Percentiles rank a stretch among this genome's conserved stretches.
Evolutionary conservation across 148 eudicot species (phyloP).

Genomic region (Vaccinium corymbosum): DNA sequence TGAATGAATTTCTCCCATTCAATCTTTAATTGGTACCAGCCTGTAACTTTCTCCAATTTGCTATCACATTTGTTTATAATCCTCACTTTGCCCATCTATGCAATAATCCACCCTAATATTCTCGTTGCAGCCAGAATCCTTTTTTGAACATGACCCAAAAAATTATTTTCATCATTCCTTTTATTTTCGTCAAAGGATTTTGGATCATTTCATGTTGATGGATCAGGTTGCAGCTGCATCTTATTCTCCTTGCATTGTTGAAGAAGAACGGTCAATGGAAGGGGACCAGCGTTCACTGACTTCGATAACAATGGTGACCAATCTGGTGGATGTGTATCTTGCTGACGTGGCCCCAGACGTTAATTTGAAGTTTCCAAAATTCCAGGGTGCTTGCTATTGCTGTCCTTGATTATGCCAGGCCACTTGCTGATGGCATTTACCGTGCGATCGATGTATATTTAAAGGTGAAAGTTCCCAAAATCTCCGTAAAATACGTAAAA

Average conservation of each 20-base stretch:
- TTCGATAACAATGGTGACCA: conserved; percentile 57
- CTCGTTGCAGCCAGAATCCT: not conserved
- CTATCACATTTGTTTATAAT: not conserved
- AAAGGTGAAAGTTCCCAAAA: too few species aligned
- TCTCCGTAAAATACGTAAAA: conserved; percentile 20
- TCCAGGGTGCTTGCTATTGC: conserved; percentile 55
- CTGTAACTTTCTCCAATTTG: not conserved
- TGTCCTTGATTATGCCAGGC: conserved; percentile 67
- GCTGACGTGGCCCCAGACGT: conserved; percentile 78
- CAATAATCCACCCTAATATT: not conserved
- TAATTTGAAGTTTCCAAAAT: conserved; percentile 56
- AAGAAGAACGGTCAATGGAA: conserved; percentile 34
- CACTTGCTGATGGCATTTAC: conserved; percentile 63
- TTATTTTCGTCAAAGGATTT: conserved; percentile 42
- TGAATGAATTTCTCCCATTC: not conserved
- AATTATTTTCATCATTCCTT: not conserved
- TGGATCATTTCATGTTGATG: conserved; percentile 48
- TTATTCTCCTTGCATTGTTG: conserved; percentile 43
- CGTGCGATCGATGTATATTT: too few species aligned
- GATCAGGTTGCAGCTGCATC: conserved; percentile 32
- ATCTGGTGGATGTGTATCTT: conserved; percentile 63
- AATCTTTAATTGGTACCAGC: not conserved
- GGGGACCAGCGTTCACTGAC: conserved; percentile 37
- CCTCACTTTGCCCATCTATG: not conserved
- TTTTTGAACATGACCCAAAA: not conserved